A percentile compares a stretch with the other conserved stretches of the same genome.
Evolutionary conservation across 192 early-diverging fungal species (phyloP).

Genomic region (Spizellomyces punctatus): DNA sequence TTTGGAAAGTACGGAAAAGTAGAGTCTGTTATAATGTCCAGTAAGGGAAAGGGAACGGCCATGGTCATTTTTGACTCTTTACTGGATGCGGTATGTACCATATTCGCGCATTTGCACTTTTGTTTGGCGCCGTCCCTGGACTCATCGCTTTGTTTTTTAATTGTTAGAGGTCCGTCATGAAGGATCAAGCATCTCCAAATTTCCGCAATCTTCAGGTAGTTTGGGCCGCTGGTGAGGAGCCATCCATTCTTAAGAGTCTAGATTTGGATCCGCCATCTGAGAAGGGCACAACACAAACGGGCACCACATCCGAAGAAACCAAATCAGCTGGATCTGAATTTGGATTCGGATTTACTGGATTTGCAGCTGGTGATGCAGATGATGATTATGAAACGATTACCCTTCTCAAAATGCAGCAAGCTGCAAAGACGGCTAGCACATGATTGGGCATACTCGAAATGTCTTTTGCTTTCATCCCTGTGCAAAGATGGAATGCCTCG

Average conservation of each 20-base stretch:
- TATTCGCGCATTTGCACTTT: no score
- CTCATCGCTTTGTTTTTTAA: neutral
- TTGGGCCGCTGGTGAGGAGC: conserved; percentile 16
- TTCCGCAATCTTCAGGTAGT: conserved; percentile 4
- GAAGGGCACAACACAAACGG: neutral
- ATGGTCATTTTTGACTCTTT: conserved; percentile 24
- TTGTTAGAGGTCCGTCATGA: neutral
- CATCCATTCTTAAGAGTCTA: neutral
- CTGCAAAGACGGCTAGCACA: no score
- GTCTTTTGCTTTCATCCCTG: no score
- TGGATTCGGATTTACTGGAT: conserved; percentile 1
- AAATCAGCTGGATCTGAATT: neutral
- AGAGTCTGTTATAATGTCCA: conserved; percentile 18
- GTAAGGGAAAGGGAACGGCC: conserved; percentile 23
- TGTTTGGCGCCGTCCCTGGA: neutral
- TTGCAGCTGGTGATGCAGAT: conserved; percentile 6
- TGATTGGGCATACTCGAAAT: no score
- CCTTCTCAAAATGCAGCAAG: conserved; percentile 20
- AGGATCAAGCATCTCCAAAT: neutral
- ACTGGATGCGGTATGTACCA: conserved; percentile 20
- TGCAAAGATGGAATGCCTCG: no score
- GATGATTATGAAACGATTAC: conserved; percentile 35
- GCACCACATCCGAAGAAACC: neutral
- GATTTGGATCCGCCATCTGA: neutral
- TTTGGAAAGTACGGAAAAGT: conserved; percentile 23